These are phyloP conservation scores for Beauveria bassiana DNA, from an alignment of 2,329 filamentous ascomycete genomes.

Conservation along the genomic window DNA sequence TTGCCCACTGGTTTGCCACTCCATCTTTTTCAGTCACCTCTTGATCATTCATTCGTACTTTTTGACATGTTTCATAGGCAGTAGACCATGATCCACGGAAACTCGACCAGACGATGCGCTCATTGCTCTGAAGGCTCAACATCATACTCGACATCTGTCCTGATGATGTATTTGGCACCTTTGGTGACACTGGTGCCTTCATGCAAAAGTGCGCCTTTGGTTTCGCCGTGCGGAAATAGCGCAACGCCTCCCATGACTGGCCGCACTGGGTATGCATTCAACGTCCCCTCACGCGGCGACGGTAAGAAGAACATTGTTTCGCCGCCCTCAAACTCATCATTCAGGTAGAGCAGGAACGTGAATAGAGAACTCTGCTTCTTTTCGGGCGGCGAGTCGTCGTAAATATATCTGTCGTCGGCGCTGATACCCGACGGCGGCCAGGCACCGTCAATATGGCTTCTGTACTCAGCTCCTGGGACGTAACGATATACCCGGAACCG, in stretches of 20 bases:
- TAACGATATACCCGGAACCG: slow-evolving; percentile 67
- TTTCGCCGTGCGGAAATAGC: slow-evolving; percentile 63
- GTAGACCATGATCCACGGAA: background rate
- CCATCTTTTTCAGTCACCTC: background rate
- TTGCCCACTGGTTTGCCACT: no score
- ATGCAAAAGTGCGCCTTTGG: slow-evolving; percentile 56
- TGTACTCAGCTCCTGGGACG: slow-evolving; percentile 64
- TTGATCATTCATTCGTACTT: background rate
- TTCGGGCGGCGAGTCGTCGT: slow-evolving; percentile 53
- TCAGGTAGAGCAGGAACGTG: slow-evolving; percentile 62
- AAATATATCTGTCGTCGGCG: slow-evolving; percentile 51
- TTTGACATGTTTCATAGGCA: background rate
- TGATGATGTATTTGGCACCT: slow-evolving; percentile 60
- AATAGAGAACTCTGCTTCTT: slow-evolving; percentile 60
- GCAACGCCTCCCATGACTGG: slow-evolving; percentile 62
- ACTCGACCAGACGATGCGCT: background rate
- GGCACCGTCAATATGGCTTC: slow-evolving; percentile 63
- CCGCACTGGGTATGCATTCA: slow-evolving; percentile 62
- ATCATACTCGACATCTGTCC: slow-evolving; percentile 66
- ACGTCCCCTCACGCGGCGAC: slow-evolving; percentile 51
- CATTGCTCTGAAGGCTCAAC: slow-evolving; percentile 30
- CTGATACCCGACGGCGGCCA: slow-evolving; percentile 64
- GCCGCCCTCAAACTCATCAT: slow-evolving; percentile 64
- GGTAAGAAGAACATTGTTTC: slow-evolving; percentile 67
- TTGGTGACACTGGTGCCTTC: slow-evolving; percentile 64